Evolutionary conservation across 805 yeast species (phyloP), one percentile per base, ranked within the genome.

Genomic region (Saccharomycopsis amapae): DNA sequence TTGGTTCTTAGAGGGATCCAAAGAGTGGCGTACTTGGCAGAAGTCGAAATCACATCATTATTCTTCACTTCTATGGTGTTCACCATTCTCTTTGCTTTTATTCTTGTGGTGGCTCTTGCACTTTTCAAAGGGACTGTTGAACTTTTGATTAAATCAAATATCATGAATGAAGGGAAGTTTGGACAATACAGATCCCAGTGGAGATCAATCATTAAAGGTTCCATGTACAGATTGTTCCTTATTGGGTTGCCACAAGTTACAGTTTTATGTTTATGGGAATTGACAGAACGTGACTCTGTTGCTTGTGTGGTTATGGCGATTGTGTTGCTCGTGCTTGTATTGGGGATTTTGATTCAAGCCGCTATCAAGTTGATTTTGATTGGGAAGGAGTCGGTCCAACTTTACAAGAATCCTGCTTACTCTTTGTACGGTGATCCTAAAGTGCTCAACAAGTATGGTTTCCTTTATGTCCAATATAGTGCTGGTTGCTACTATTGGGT

Each of bases 331-430:
- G 56, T 75, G 4, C 68, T 85, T 20, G 67, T 79, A 5, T 49
- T 76, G 17, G 75, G 74, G 2, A 67, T 90, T 40, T 66, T 93
- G 51, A 61, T 68, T 7, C 87, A 78, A 61, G 96, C 96, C 3
- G 75, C 93, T 1, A 58, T 71, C 17, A 78, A 82, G 59, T 90
- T 88, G n/a, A 62, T 85, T 42, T 49, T 74, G n/a, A 72, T 79
- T 49, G 98, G 96, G 30, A 66, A 79, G 51, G 74, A 73, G 54
- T 88, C 97, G 0, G 67, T 73, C 22, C 68, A 72, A 49, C 71
- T 85, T 46, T 86, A 81, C 69, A 81, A 85, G 59, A 90, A 88
- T 58, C 96, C 98, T 0, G 97, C 98, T 0, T 90, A 86, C 60
- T 69, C 88, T 50, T 72, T 93, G 51, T 93, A 75, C 58, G 96